phyloP scores from a whole-genome alignment of 805 yeast species.

The Grigorovia yakushimaensis region DNA sequence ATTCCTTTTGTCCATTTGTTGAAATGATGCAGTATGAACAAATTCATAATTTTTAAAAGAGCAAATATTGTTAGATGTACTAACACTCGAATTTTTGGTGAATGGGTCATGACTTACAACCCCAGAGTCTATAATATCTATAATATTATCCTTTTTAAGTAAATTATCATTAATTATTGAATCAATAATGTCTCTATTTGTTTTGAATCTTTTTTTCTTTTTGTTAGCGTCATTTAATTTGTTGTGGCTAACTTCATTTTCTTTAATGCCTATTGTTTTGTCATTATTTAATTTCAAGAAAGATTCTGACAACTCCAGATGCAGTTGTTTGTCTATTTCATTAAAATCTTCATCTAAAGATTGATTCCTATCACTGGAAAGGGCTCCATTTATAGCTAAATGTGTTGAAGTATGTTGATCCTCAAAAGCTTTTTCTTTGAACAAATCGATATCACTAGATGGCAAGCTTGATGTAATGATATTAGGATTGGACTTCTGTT shows the following conservation, averaged over 20 bases:
- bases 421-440: background rate
- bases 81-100: constrained; percentile 7
- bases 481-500: background rate
- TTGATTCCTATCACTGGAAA: no score
- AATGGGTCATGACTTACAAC: constrained; percentile 17
- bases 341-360: no score
- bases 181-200: background rate
- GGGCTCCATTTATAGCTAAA: no score
- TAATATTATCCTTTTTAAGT: constrained; percentile 7
- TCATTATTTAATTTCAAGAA: no score
- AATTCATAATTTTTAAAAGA: constrained; percentile 19
- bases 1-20: constrained; percentile 17
- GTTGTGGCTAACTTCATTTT: no score
- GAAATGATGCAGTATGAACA: constrained; percentile 17
- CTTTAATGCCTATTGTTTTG: no score
- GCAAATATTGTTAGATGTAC: constrained; percentile 25
- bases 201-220: no score
- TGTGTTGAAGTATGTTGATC: no score
- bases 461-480: no score
- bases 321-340: no score
- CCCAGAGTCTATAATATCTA: constrained; percentile 14
- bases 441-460: background rate
- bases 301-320: no score
- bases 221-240: no score
- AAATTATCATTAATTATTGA: constrained; percentile 3